A percentile compares a stretch with the other conserved stretches of the same genome.
Conservation (phyloP, 179 eudicot genomes). For the Monotropa hypopitys region DNA sequence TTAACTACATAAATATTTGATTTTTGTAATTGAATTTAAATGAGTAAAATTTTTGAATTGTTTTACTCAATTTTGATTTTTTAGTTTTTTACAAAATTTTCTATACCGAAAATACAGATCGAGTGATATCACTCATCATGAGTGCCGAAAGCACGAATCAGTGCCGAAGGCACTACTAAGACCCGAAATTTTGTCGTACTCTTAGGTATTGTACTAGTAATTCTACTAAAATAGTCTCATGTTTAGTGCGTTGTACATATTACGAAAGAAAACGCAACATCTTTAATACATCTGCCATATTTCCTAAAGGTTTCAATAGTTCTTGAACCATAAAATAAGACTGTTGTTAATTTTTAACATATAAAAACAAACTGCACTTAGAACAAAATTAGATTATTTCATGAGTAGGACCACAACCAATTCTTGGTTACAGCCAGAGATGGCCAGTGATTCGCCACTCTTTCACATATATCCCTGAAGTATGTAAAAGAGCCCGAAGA, state of each 20-base stretch:
- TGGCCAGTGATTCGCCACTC: background rate
- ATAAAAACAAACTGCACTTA: background rate
- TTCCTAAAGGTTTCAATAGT: background rate
- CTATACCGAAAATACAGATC: too few species aligned
- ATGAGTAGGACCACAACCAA: background rate
- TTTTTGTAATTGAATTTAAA: too few species aligned
- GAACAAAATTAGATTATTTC: background rate
- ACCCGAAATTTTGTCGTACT: too few species aligned
- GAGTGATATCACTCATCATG: too few species aligned
- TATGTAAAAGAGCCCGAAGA: background rate
- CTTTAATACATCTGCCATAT: background rate
- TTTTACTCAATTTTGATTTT: too few species aligned
- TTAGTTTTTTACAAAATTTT: too few species aligned
- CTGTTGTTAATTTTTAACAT: background rate
- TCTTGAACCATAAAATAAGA: background rate
- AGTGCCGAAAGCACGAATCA: too few species aligned
- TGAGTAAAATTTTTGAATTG: too few species aligned
- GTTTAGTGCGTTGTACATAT: background rate
- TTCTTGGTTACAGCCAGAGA: background rate
- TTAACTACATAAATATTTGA: too few species aligned
- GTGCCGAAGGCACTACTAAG: too few species aligned
- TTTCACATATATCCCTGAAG: background rate
- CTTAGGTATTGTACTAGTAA: too few species aligned
- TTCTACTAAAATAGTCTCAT: too few species aligned
- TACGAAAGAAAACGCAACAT: background rate